Percentiles rank a stretch among this genome's conserved stretches.
phyloP scores from a whole-genome alignment of 2,329 filamentous ascomycete species.

The Sordariomycetes sp. region DNA sequence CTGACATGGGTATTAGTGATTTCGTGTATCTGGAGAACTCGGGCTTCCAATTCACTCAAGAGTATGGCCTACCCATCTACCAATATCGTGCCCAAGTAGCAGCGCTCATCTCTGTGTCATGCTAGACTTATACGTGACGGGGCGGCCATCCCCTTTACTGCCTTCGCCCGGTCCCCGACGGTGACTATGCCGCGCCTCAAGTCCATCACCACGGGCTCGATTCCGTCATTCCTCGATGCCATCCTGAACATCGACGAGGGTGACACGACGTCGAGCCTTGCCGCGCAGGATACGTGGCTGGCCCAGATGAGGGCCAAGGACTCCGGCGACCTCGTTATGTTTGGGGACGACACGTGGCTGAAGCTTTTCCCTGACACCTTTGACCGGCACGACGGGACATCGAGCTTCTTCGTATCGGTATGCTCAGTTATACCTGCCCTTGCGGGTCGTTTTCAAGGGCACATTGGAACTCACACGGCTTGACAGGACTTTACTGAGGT shows the following conservation, averaged over 20 bases:
- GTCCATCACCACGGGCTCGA: slow-evolving; percentile 92
- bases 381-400: slow-evolving; percentile 79
- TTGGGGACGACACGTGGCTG: slow-evolving; percentile 96
- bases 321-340: slow-evolving; percentile 76
- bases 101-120: not conserved
- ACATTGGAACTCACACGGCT: not conserved
- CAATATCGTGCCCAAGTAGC: not conserved
- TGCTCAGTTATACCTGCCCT: slow-evolving; percentile 23
- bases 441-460: not conserved
- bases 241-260: slow-evolving; percentile 95
- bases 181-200: slow-evolving; percentile 98
- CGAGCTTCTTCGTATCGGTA: slow-evolving; percentile 96
- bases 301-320: slow-evolving; percentile 74
- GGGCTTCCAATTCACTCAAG: slow-evolving; percentile 81
- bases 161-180: slow-evolving; percentile 90
- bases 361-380: slow-evolving; percentile 91
- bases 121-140: slow-evolving; percentile 72
- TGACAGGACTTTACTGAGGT: slow-evolving; percentile 90
- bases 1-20: slow-evolving; percentile 47
- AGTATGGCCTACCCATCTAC: slow-evolving; percentile 36
- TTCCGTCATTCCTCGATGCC: slow-evolving; percentile 95
- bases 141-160: slow-evolving; percentile 82
- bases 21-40: slow-evolving; percentile 80
- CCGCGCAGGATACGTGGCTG: slow-evolving; percentile 89
- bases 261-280: slow-evolving; percentile 80